These are phyloP conservation scores for Lentinula raphanica DNA, from an alignment of 768 basidiomycete genomes.

Conservation along the genomic window DNA sequence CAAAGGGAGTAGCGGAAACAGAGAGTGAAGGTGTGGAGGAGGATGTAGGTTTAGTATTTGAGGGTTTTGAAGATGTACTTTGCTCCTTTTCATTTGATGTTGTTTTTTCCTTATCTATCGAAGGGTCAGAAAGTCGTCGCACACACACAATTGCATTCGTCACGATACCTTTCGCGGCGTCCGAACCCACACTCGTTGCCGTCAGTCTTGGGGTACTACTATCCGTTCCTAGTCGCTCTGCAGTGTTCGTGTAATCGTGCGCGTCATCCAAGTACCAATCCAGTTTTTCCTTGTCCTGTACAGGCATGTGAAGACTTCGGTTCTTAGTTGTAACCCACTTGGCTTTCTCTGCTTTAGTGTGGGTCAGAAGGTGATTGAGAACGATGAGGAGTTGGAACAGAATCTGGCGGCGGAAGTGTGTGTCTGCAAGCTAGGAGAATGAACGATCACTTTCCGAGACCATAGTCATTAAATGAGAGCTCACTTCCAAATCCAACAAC, in stretches of 20 bases:
- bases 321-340: constrained; percentile 55
- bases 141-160: background rate
- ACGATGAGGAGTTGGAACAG: constrained; percentile 75
- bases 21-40: background rate
- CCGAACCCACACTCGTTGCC: background rate
- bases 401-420: constrained; percentile 89
- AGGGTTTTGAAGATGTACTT: constrained; percentile 24
- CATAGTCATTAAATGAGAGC: no score
- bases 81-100: constrained; percentile 67
- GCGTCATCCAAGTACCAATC: constrained; percentile 37
- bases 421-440: constrained; percentile 71
- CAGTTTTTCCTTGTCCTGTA: no score
- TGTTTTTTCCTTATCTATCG: constrained; percentile 32
- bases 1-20: background rate
- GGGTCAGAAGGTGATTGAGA: constrained; percentile 68
- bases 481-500: constrained; percentile 80
- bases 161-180: background rate
- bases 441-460: constrained; percentile 9
- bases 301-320: constrained; percentile 79
- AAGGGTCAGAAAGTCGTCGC: background rate
- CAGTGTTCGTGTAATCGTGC: background rate
- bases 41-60: background rate
- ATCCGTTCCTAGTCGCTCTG: no score
- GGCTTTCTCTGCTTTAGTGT: constrained; percentile 63
- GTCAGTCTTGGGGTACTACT: background rate